Conservation (phyloP, 805 yeast genomes). For the Teunomyces tritomae region DNA sequence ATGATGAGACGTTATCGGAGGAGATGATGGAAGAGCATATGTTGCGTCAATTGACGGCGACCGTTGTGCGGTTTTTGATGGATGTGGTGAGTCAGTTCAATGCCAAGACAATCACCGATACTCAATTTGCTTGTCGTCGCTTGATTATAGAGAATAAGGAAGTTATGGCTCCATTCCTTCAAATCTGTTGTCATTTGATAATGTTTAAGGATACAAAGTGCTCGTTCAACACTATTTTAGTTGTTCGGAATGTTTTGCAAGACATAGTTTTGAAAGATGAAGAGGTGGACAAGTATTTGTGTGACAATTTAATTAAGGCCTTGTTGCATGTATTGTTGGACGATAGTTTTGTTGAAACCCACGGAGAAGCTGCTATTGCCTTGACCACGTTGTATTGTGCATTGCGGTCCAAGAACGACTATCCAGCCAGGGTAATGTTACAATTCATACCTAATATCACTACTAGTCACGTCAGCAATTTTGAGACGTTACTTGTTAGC, state of each 20-base stretch:
- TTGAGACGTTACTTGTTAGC: conserved; percentile 61
- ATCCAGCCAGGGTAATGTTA: conserved; percentile 61
- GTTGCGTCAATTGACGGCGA: conserved; percentile 88
- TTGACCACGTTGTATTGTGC: conserved; percentile 77
- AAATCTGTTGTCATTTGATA: conserved; percentile 71
- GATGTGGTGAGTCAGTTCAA: conserved; percentile 84
- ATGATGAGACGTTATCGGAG: conserved; percentile 84
- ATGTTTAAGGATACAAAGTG: conserved; percentile 87
- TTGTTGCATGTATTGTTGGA: conserved; percentile 67
- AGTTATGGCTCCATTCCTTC: conserved; percentile 75
- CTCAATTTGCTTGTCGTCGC: conserved; percentile 64
- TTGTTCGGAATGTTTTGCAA: conserved; percentile 69
- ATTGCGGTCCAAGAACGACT: conserved; percentile 63
- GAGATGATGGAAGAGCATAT: conserved; percentile 98
- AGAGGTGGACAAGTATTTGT: conserved; percentile 69
- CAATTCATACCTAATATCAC: conserved; percentile 53
- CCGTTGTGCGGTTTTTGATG: conserved; percentile 80
- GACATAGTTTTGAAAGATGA: conserved; percentile 67
- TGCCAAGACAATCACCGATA: conserved; percentile 47
- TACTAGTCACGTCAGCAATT: conserved; percentile 54
- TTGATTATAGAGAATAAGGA: conserved; percentile 62
- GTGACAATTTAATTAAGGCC: conserved; percentile 66
- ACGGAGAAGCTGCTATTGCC: conserved; percentile 88
- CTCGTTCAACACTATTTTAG: conserved; percentile 82
- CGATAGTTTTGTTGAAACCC: conserved; percentile 79